phyloP scores from a whole-genome alignment of 768 basidiomycete species.

The Antrodiella citrinella region DNA sequence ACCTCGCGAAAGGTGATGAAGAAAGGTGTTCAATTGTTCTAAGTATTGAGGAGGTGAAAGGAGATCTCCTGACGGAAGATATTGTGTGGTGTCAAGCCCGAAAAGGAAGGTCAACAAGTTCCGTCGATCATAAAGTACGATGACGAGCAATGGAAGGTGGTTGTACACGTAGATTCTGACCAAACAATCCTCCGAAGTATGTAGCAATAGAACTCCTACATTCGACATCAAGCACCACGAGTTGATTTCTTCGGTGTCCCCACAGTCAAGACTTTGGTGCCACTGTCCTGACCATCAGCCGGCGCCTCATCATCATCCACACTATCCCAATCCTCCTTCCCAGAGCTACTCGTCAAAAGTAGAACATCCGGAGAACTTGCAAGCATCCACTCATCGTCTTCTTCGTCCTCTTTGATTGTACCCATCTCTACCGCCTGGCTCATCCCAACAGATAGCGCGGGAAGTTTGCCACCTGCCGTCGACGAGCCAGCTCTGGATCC shows the following conservation, averaged over 20 bases:
- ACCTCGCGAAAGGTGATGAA: background rate
- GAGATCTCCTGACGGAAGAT: background rate
- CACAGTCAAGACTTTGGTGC: constrained; percentile 9
- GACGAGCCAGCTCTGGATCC: background rate
- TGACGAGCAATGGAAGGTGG: no score
- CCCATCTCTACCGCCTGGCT: constrained; percentile 3
- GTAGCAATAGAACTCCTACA: no score
- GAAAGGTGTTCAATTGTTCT: no score
- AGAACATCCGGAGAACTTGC: constrained; percentile 17
- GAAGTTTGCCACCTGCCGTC: background rate
- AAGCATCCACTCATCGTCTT: constrained; percentile 19
- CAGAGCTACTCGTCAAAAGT: constrained; percentile 3
- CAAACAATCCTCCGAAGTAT: no score
- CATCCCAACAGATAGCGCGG: background rate
- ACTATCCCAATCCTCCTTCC: background rate
- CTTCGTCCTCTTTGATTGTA: constrained; percentile 15
- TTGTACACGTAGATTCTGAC: no score
- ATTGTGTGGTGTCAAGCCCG: background rate
- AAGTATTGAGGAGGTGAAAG: background rate
- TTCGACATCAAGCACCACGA: background rate
- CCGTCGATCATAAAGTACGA: no score
- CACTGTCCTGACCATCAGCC: background rate
- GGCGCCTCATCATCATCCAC: background rate
- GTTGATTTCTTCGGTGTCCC: constrained; percentile 17
- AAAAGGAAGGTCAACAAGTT: background rate